phyloP scores from a whole-genome alignment of 805 yeast genomes.

The Clavispora asparagi region DNA sequence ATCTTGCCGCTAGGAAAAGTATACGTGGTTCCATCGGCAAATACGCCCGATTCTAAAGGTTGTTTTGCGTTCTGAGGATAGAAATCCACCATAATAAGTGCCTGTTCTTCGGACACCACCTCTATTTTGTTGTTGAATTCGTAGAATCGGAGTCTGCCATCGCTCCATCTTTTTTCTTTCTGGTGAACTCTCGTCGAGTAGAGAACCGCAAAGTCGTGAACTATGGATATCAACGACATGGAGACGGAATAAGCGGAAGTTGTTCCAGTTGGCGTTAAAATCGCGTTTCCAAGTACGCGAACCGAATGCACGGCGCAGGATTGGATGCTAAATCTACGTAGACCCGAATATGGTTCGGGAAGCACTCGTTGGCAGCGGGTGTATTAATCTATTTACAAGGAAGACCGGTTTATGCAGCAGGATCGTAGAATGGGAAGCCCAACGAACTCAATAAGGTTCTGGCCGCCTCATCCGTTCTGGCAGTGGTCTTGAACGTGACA shows the following conservation, averaged over 20 bases:
- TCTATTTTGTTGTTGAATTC: slow-evolving; percentile 46
- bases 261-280: not conserved
- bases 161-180: slow-evolving; percentile 48
- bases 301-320: not conserved
- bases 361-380: not conserved
- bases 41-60: slow-evolving; percentile 15
- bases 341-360: not conserved
- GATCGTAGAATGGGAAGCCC: slow-evolving; percentile 66
- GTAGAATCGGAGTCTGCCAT: slow-evolving; percentile 43
- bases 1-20: slow-evolving; percentile 22
- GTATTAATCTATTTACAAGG: slow-evolving; percentile 6
- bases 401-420: slow-evolving; percentile 3
- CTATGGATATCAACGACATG: slow-evolving; percentile 27
- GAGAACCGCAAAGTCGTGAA: slow-evolving; percentile 43
- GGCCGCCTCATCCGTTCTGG: slow-evolving; percentile 88
- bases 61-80: slow-evolving; percentile 16
- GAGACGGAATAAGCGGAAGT: not conserved
- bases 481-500: slow-evolving; percentile 78
- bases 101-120: slow-evolving; percentile 31
- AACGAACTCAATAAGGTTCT: slow-evolving; percentile 75
- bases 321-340: too few relatives aligned
- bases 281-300: not conserved
- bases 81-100: slow-evolving; percentile 32
- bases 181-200: slow-evolving; percentile 43
- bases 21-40: slow-evolving; percentile 19